phyloP scores from a whole-genome alignment of 495 filamentous ascomycete species.

The Neurospora sp. region DNA sequence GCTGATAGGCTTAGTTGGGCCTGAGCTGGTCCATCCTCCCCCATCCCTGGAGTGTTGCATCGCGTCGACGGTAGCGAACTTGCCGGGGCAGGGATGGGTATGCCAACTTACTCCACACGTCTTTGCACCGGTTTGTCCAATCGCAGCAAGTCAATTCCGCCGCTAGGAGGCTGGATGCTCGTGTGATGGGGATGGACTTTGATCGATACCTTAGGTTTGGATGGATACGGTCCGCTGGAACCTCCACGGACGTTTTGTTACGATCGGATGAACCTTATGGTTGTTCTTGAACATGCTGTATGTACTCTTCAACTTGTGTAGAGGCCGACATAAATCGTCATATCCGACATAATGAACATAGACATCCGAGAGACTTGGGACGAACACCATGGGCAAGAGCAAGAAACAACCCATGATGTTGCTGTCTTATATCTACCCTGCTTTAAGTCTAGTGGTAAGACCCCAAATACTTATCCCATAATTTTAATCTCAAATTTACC shows the following conservation, averaged over 20 bases:
- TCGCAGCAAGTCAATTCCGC: not conserved
- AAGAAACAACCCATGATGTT: not conserved
- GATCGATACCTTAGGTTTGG: not conserved
- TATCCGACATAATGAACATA: not conserved
- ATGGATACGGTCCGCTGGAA: not conserved
- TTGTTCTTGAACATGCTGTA: not conserved
- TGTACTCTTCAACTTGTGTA: not conserved
- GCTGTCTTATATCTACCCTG: not conserved
- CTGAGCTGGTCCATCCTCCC: not conserved
- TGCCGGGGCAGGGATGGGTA: not conserved
- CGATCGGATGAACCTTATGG: not conserved
- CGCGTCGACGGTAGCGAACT: not conserved
- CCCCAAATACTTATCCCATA: not conserved
- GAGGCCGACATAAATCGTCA: not conserved
- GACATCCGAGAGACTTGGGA: not conserved
- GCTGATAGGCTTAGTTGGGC: not conserved
- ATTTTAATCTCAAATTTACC: not conserved
- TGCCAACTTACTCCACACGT: not conserved
- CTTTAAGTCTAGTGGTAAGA: not conserved
- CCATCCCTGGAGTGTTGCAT: not conserved
- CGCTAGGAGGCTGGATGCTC: not conserved
- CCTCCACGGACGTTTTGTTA: not conserved
- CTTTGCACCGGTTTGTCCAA: not conserved
- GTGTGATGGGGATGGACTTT: not conserved
- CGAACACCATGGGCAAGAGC: not conserved